phyloP scores from a whole-genome alignment of 495 filamentous ascomycete species.

The Lasiosphaeria hispida region DNA sequence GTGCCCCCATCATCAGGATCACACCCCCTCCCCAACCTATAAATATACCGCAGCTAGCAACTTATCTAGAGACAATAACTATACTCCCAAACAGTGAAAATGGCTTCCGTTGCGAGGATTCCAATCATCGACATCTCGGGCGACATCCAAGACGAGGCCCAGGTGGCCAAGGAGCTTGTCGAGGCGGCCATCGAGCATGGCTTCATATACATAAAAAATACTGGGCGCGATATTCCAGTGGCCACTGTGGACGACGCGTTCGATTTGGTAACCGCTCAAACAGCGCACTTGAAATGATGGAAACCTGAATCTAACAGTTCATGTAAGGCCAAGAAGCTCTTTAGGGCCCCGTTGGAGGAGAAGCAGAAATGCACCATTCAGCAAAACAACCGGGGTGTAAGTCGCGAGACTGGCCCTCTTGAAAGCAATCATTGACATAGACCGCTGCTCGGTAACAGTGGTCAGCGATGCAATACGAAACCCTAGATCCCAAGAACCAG shows the following conservation, averaged over 20 bases:
- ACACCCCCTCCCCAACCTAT: background rate
- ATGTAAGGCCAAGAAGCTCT: slow-evolving; percentile 71
- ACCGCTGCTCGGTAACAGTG: slow-evolving; percentile 42
- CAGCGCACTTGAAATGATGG: no score
- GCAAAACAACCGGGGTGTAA: slow-evolving; percentile 69
- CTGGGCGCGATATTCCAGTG: slow-evolving; percentile 61
- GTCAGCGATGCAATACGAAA: slow-evolving; percentile 85
- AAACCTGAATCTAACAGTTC: no score
- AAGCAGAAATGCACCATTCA: slow-evolving; percentile 73
- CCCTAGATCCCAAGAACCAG: slow-evolving; percentile 79
- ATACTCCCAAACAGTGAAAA: slow-evolving; percentile 9
- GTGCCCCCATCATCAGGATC: background rate
- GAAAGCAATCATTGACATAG: background rate
- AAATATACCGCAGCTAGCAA: background rate
- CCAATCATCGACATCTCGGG: slow-evolving; percentile 78
- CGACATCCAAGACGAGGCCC: slow-evolving; percentile 44
- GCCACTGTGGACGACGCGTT: slow-evolving; percentile 72
- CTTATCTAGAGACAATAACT: background rate
- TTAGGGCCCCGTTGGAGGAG: slow-evolving; percentile 64
- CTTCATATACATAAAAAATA: slow-evolving; percentile 81
- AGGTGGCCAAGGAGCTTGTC: slow-evolving; percentile 69
- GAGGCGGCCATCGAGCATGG: slow-evolving; percentile 77
- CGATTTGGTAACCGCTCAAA: slow-evolving; percentile 54
- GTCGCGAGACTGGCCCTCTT: background rate
- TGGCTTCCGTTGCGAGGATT: slow-evolving; percentile 56